Conservation (phyloP, 768 basidiomycete genomes). For the Chiua virens region DNA sequence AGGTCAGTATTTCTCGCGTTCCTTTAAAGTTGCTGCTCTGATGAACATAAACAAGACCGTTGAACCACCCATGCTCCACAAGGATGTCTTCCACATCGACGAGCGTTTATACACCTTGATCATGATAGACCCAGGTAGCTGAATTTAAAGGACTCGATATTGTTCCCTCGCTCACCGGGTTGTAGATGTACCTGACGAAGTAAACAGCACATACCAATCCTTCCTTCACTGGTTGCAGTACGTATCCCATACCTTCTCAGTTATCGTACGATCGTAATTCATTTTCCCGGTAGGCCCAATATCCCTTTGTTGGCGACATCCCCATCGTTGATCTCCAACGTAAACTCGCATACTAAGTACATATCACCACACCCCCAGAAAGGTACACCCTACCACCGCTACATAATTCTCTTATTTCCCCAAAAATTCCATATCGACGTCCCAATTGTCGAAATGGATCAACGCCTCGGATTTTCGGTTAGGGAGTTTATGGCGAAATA, state of each 20-base stretch:
- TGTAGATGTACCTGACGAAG: constrained; percentile 82
- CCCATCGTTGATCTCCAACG: constrained; percentile 37
- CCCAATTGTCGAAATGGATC: constrained; percentile 43
- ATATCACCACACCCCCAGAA: constrained; percentile 90
- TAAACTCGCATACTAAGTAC: constrained; percentile 67
- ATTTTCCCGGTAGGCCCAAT: constrained; percentile 59
- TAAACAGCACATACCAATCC: constrained; percentile 59
- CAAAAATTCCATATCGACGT: constrained; percentile 54
- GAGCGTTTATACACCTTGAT: constrained; percentile 83
- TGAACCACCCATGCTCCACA: constrained; percentile 61
- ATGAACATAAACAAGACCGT: constrained; percentile 49
- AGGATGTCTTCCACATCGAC: constrained; percentile 81
- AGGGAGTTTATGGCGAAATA: constrained; percentile 60
- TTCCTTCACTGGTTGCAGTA: constrained; percentile 89
- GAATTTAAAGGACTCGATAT: constrained; percentile 21
- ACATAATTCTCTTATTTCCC: constrained; percentile 71
- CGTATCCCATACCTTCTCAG: constrained; percentile 19
- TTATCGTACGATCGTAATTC: neutral
- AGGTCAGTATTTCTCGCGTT: constrained; percentile 44
- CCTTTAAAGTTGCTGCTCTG: neutral
- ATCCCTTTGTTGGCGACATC: constrained; percentile 69
- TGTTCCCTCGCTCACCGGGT: constrained; percentile 6
- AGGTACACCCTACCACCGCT: constrained; percentile 90
- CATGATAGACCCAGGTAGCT: constrained; percentile 80
- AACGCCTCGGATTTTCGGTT: constrained; percentile 64